These are phyloP conservation scores for Colletotrichum magnum DNA, from an alignment of 2,329 filamentous ascomycete species.

Conservation along the genomic window DNA sequence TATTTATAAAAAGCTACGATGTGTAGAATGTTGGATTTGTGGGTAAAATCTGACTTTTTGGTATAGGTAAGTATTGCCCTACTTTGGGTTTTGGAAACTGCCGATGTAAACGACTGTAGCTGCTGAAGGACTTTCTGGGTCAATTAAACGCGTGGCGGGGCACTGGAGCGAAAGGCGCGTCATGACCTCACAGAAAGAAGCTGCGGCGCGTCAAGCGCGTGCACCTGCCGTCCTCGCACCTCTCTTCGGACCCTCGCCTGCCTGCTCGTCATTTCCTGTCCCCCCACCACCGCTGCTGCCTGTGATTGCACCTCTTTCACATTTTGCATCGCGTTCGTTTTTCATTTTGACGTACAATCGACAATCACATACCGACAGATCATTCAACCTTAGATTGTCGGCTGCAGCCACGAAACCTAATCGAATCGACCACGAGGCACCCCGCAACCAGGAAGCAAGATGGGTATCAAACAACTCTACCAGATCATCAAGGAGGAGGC, in stretches of 20 bases:
- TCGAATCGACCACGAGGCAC: not conserved
- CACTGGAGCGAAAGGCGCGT: conserved; percentile 18
- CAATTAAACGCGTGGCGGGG: conserved; percentile 37
- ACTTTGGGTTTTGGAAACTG: too few species aligned
- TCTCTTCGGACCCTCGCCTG: too few species aligned
- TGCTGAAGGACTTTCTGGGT: not conserved
- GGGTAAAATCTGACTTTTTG: too few species aligned
- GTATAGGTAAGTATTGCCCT: too few species aligned
- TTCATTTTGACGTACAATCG: not conserved
- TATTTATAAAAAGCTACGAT: too few species aligned
- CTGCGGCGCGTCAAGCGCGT: not conserved
- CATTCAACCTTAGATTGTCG: not conserved
- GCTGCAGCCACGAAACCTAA: not conserved
- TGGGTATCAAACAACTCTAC: conserved; percentile 82
- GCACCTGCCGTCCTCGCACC: too few species aligned
- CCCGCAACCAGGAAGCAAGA: conserved; percentile 49
- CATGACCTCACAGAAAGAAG: conserved; percentile 22
- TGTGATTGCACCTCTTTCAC: not conserved
- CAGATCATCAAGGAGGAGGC: conserved; percentile 91
- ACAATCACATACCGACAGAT: not conserved
- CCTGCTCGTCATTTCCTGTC: not conserved
- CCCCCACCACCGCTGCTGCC: not conserved
- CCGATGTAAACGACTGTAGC: too few species aligned
- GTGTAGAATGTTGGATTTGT: too few species aligned
- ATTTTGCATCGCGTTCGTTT: not conserved